A percentile compares a stretch with the other conserved stretches of the same genome.
Conservation (phyloP, 768 basidiomycete genomes). For the Calocera viscosa region DNA sequence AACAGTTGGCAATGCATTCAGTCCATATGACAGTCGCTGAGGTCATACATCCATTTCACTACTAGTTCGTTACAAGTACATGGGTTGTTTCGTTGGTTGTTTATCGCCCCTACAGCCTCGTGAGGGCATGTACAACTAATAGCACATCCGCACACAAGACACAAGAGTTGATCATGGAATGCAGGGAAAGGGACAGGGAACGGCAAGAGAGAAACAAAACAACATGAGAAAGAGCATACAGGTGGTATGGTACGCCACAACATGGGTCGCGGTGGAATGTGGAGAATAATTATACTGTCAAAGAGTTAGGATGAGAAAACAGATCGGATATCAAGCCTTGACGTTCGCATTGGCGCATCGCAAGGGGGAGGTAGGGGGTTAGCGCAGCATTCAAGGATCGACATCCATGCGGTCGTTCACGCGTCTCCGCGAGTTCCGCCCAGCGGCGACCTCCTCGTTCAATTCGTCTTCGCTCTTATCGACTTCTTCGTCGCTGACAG, state of each 20-base stretch:
- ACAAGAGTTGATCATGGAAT: constrained; percentile 5
- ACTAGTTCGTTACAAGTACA: constrained; percentile 3
- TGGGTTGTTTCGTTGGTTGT: not conserved
- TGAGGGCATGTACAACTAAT: constrained; percentile 6
- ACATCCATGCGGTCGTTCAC: constrained; percentile 32
- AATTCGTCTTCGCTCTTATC: constrained; percentile 65
- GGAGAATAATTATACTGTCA: constrained; percentile 2
- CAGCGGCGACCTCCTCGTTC: constrained; percentile 52
- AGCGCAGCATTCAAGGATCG: constrained; percentile 23
- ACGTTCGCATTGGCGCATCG: not conserved
- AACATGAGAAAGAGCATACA: constrained; percentile 6
- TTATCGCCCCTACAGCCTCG: constrained; percentile 3
- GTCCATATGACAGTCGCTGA: not conserved
- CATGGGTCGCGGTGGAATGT: not conserved
- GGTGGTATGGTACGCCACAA: not conserved
- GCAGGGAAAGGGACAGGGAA: not conserved
- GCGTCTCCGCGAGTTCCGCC: constrained; percentile 54
- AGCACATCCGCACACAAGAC: constrained; percentile 8
- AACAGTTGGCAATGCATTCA: not conserved
- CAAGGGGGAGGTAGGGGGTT: not conserved
- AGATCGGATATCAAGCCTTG: constrained; percentile 4
- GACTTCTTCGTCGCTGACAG: constrained; percentile 22
- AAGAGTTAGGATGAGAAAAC: not conserved
- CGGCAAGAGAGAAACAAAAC: not conserved
- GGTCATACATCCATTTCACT: constrained; percentile 6